phyloP scores from a whole-genome alignment of 2,329 filamentous ascomycete genomes.

The Davidsoniella australis region DNA sequence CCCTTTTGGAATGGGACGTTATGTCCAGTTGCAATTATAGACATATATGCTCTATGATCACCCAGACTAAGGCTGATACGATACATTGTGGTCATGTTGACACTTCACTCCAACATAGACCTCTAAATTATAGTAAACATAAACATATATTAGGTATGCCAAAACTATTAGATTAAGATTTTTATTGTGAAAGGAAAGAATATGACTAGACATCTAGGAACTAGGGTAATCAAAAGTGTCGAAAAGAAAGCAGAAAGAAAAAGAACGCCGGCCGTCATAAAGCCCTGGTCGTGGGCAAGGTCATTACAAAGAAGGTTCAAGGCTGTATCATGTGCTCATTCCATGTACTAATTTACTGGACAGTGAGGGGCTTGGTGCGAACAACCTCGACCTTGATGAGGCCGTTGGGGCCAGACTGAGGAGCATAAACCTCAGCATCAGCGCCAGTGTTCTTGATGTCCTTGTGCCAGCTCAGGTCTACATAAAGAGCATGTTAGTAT shows the following conservation, averaged over 20 bases:
- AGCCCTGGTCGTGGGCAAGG: not conserved
- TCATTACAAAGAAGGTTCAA: not conserved
- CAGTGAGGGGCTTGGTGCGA: slow-evolving; percentile 22
- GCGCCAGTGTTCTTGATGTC: slow-evolving; percentile 86
- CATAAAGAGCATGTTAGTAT: not conserved
- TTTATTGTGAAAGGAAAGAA: not conserved
- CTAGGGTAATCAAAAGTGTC: not conserved
- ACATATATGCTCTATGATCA: too few relatives aligned
- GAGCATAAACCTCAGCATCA: slow-evolving; percentile 88
- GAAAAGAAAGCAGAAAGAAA: too few relatives aligned
- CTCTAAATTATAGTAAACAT: too few relatives aligned
- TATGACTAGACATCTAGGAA: not conserved
- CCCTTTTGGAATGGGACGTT: too few relatives aligned
- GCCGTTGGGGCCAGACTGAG: slow-evolving; percentile 83
- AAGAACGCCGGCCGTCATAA: not conserved
- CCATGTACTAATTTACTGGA: slow-evolving; percentile 3
- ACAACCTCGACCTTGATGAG: slow-evolving; percentile 86
- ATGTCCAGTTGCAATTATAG: too few relatives aligned
- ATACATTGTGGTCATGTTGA: too few relatives aligned
- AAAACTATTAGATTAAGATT: too few relatives aligned
- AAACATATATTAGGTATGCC: too few relatives aligned
- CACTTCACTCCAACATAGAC: not conserved
- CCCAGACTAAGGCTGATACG: too few relatives aligned
- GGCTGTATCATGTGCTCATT: not conserved
- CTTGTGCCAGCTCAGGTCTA: slow-evolving; percentile 94